Evolutionary conservation across 306 rosid genomes (phyloP).

Genomic region (barrel medic (Medicago truncatula)): DNA sequence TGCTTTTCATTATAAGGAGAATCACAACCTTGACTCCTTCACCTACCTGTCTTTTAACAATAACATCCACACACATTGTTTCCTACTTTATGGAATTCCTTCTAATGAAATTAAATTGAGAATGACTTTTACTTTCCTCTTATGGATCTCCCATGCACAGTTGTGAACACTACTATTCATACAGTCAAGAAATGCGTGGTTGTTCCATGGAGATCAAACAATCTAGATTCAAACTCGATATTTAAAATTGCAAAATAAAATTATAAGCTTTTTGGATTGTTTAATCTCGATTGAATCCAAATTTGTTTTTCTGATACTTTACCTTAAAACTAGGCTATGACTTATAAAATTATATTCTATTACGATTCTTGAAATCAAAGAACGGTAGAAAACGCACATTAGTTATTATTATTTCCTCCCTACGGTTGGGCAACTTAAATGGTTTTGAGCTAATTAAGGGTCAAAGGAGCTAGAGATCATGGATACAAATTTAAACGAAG

Average conservation of each 20-base stretch:
- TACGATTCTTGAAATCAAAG: background rate
- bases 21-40: constrained; percentile 63
- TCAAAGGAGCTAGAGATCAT: no score
- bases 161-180: background rate
- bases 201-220: background rate
- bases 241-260: no score
- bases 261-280: no score
- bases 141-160: background rate
- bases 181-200: background rate
- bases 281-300: no score
- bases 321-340: background rate
- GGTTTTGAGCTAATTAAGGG: no score
- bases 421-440: no score
- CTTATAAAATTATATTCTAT: background rate
- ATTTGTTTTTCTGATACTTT: background rate
- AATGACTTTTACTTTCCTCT: background rate
- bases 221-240: no score
- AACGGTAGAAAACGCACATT: background rate
- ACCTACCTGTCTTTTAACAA: constrained; percentile 25
- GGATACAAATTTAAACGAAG: no score
- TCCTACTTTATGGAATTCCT: constrained; percentile 33
- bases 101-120: constrained; percentile 27
- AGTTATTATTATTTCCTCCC: background rate
- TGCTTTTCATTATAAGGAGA: constrained; percentile 60
- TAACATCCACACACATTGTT: constrained; percentile 27